Percentiles rank a stretch among this genome's conserved stretches.
These are phyloP conservation scores for Friedmanniomyces simplex DNA, from an alignment of 495 filamentous ascomycete genomes.

Conservation along the genomic window DNA sequence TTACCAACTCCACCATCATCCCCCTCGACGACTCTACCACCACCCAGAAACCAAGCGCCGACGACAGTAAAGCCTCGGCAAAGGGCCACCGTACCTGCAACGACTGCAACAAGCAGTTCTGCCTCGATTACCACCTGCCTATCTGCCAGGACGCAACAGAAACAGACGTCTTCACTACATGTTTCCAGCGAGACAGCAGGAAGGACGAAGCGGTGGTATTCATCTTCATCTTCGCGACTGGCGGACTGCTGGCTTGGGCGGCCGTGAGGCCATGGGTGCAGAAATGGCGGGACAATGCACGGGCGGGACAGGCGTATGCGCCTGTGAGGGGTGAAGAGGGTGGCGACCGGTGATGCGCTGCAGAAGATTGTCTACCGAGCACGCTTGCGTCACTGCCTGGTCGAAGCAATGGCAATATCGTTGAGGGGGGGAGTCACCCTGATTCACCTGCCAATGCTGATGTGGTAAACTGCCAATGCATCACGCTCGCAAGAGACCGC, in stretches of 20 bases:
- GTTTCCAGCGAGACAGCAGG: constrained; percentile 83
- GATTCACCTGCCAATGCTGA: too few relatives aligned
- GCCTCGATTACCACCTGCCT: constrained; percentile 69
- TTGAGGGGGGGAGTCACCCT: too few relatives aligned
- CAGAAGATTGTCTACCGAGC: too few relatives aligned
- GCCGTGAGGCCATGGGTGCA: constrained; percentile 55
- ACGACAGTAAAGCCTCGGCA: constrained; percentile 27
- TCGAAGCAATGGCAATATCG: too few relatives aligned
- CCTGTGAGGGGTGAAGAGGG: background rate
- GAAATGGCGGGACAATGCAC: constrained; percentile 39
- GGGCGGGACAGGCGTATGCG: background rate
- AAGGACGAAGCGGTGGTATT: constrained; percentile 89
- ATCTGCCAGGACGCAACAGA: constrained; percentile 79
- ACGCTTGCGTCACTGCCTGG: too few relatives aligned
- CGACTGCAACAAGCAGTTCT: constrained; percentile 88
- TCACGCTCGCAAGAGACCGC: too few relatives aligned
- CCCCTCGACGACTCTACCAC: constrained; percentile 41
- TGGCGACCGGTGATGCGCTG: too few relatives aligned
- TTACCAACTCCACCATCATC: constrained; percentile 85
- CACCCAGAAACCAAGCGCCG: constrained; percentile 20
- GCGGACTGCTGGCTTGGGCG: constrained; percentile 74
- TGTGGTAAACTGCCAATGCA: too few relatives aligned
- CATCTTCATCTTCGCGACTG: constrained; percentile 79
- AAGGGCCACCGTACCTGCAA: constrained; percentile 48
- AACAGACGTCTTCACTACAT: constrained; percentile 77